Conservation (phyloP, 768 basidiomycete species). For the Leccinum barrowsii region DNA sequence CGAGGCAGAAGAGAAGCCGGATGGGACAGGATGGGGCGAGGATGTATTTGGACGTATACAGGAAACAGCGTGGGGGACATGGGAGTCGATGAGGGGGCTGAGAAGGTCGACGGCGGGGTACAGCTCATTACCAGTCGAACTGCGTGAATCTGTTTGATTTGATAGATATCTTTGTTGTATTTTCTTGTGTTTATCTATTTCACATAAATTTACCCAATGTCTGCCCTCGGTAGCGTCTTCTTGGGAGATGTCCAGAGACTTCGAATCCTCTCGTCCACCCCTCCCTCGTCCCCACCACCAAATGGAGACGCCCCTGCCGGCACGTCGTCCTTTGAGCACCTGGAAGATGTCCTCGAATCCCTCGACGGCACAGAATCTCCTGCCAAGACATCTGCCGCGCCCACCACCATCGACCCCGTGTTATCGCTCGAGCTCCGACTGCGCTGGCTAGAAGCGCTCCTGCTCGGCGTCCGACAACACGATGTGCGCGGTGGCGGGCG, state of each 20-base stretch:
- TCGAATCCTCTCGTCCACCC: conserved; percentile 58
- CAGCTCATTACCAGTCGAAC: conserved; percentile 68
- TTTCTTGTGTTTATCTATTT: not conserved
- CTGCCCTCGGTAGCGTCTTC: conserved; percentile 73
- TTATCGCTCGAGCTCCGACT: conserved; percentile 73
- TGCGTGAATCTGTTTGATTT: conserved; percentile 36
- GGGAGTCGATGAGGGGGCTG: conserved; percentile 40
- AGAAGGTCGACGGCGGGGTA: conserved; percentile 51
- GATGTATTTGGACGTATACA: conserved; percentile 37
- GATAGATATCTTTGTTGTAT: not conserved
- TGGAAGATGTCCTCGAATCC: conserved; percentile 21
- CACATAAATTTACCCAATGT: conserved; percentile 26
- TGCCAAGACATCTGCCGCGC: conserved; percentile 7
- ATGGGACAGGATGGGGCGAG: conserved; percentile 4
- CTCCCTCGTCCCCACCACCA: conserved; percentile 43
- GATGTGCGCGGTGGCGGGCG: not conserved
- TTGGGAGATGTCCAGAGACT: conserved; percentile 72
- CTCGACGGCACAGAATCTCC: conserved; percentile 19
- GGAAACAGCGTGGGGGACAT: conserved; percentile 44
- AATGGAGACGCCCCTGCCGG: conserved; percentile 5
- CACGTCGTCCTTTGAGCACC: conserved; percentile 14
- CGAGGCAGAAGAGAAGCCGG: conserved; percentile 31
- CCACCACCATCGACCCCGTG: conserved; percentile 50
- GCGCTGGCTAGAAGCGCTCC: conserved; percentile 76
- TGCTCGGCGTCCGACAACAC: conserved; percentile 60